Percentiles rank a stretch among this genome's conserved stretches.
Evolutionary conservation across 2,329 filamentous ascomycete genomes (phyloP).

Genomic region (Trichoderma arundinaceum): DNA sequence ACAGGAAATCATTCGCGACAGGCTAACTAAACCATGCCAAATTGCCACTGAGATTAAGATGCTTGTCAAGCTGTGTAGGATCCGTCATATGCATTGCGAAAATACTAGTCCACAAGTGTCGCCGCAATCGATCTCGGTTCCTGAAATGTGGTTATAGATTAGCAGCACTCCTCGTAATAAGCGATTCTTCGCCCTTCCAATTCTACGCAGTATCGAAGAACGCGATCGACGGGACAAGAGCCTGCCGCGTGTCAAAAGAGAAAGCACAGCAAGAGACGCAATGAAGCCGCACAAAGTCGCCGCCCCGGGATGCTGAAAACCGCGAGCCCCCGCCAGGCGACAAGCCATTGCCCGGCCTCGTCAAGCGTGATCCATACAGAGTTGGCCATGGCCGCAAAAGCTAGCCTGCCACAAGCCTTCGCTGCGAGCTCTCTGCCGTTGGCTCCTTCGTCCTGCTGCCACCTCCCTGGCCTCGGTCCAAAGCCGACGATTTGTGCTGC

Average conservation of each 20-base stretch:
- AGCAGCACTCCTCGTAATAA: background rate
- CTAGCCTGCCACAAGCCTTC: too few species aligned
- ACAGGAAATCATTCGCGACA: background rate
- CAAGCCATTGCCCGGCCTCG: background rate
- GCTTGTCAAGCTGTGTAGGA: background rate
- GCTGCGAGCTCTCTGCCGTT: background rate
- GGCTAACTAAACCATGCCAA: background rate
- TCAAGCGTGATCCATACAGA: background rate
- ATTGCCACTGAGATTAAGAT: background rate
- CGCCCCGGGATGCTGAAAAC: background rate
- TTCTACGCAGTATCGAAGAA: background rate
- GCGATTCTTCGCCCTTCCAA: background rate
- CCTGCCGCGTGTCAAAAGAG: background rate
- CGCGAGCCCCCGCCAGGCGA: background rate
- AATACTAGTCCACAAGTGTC: background rate
- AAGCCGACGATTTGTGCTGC: background rate
- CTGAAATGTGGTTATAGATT: background rate
- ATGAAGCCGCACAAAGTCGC: slow-evolving; percentile 5
- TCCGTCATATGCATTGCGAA: background rate
- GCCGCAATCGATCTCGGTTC: background rate
- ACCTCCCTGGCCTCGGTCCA: slow-evolving; percentile 6
- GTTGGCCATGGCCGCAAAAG: too few species aligned
- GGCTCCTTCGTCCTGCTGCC: background rate
- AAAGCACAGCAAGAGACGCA: background rate
- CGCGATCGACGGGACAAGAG: background rate